Conservation (phyloP, 257 asterid species). For the Apocynum venetum region DNA sequence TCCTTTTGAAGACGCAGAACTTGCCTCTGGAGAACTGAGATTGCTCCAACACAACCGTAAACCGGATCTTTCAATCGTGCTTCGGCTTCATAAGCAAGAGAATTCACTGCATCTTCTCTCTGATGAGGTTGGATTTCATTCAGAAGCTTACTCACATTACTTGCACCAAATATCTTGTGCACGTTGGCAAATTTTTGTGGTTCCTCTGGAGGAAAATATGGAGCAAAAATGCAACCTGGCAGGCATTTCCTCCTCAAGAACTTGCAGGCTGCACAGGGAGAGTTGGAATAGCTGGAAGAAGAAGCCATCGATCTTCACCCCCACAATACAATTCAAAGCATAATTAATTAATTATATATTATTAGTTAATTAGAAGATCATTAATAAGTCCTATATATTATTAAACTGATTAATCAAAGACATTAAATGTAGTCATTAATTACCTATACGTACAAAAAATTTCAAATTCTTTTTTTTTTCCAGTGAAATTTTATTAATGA, state of each 20-base stretch:
- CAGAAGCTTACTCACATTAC: constrained; percentile 70
- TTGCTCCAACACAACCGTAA: constrained; percentile 77
- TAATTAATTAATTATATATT: too few relatives aligned
- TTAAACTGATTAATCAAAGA: too few relatives aligned
- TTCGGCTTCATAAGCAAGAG: constrained; percentile 81
- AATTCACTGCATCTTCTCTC: constrained; percentile 70
- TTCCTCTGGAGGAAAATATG: constrained; percentile 80
- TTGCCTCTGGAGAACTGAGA: constrained; percentile 61
- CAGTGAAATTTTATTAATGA: too few relatives aligned
- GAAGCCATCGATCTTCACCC: constrained; percentile 37
- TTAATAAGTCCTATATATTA: too few relatives aligned
- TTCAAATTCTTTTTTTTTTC: neutral
- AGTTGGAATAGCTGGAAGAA: constrained; percentile 40
- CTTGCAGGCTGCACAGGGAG: constrained; percentile 92
- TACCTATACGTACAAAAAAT: neutral
- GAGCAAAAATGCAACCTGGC: constrained; percentile 57
- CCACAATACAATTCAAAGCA: too few relatives aligned
- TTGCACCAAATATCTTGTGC: constrained; percentile 74
- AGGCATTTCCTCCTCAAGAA: constrained; percentile 66
- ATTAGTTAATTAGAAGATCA: too few relatives aligned
- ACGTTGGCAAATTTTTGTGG: constrained; percentile 63
- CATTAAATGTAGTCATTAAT: too few relatives aligned
- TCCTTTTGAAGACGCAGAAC: constrained; percentile 57
- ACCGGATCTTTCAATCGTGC: constrained; percentile 70
- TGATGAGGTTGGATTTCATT: constrained; percentile 60